Evolutionary conservation across 257 asterid genomes (phyloP), one percentile per base, ranked within the genome.

Genomic region (Oldenlandia corymbosa): DNA sequence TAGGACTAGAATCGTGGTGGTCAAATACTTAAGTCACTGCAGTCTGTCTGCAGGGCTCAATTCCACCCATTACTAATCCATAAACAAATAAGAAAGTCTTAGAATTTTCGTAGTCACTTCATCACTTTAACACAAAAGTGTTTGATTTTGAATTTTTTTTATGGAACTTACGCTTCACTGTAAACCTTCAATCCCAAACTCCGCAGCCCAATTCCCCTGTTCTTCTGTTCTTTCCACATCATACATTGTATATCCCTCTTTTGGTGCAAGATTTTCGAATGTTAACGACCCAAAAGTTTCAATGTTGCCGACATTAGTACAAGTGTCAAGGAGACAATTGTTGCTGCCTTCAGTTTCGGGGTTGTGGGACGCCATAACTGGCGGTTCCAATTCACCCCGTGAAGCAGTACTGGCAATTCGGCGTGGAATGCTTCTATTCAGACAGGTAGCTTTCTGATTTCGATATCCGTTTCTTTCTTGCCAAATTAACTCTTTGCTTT

Each of bases 381-480:
- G 95, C 24, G 88, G 88, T 17, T 1, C 46, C 46, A 76, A 73
- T 74, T 72, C 88, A n/a, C 71, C 87, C 50, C 88, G 91, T 8
- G 97, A 88, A 64, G 85, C 96, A 30, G 76, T 56, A 55, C 32
- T 71, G 37, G 94, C 96, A 4, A 68, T 86, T 70, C 84, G 87
- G 63, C 82, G 77, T 20, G 98, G 98, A 58, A 92, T 92, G 97
- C 79, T 80, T 78, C 95, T 89, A 16, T 92, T 92, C 71, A 75
- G 97, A 75, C 97, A 92, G 94, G 98, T 88, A 34, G 39, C 8
- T 7, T 52, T 0, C 13, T 2, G 37, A 34, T 68, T 36, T 55
- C 26, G 20, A 52, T 27, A 28, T 39, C 47, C 1, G 26, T 60
- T n/a, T 48, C 5, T 0, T 5, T 20, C n/a, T 3, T 31, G 45